Percentiles rank a stretch among this genome's conserved stretches.
Conservation (phyloP, 257 asterid genomes). For the Capsicum rhomboideum region DNA sequence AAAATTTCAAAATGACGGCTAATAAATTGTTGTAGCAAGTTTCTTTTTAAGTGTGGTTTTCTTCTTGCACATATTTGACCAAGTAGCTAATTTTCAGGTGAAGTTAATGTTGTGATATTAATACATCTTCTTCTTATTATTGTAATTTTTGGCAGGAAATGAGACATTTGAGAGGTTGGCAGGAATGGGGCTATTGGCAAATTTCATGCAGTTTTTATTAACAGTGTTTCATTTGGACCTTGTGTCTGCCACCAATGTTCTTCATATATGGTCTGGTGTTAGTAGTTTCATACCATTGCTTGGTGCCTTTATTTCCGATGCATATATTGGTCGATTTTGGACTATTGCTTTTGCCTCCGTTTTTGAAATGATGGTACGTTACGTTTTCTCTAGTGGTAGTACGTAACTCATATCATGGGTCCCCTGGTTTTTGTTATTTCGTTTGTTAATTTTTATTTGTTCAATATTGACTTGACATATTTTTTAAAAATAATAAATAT, state of each 20-base stretch:
- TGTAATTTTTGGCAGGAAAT: conserved; percentile 35
- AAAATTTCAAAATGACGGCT: background rate
- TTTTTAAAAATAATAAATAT: too few relatives aligned
- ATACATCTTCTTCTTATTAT: background rate
- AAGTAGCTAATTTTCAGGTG: background rate
- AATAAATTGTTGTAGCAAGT: background rate
- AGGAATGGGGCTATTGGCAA: conserved; percentile 41
- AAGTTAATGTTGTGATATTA: background rate
- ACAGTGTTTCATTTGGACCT: conserved; percentile 53
- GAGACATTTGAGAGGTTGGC: conserved; percentile 67
- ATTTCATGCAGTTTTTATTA: conserved; percentile 51
- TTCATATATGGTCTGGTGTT: conserved; percentile 43
- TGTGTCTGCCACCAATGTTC: conserved; percentile 52
- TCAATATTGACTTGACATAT: too few relatives aligned
- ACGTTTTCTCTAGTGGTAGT: too few relatives aligned
- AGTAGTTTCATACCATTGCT: conserved; percentile 42
- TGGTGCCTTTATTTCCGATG: conserved; percentile 57
- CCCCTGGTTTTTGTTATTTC: too few relatives aligned
- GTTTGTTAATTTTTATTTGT: too few relatives aligned
- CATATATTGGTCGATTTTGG: conserved; percentile 46
- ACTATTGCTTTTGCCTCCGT: conserved; percentile 51
- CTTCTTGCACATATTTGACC: background rate
- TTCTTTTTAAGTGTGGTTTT: background rate
- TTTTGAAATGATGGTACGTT: conserved; percentile 33
- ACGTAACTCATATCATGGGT: too few relatives aligned